Evolutionary conservation across 192 early-diverging fungal genomes (phyloP).

Genomic region (Paraglomus brasilianum): DNA sequence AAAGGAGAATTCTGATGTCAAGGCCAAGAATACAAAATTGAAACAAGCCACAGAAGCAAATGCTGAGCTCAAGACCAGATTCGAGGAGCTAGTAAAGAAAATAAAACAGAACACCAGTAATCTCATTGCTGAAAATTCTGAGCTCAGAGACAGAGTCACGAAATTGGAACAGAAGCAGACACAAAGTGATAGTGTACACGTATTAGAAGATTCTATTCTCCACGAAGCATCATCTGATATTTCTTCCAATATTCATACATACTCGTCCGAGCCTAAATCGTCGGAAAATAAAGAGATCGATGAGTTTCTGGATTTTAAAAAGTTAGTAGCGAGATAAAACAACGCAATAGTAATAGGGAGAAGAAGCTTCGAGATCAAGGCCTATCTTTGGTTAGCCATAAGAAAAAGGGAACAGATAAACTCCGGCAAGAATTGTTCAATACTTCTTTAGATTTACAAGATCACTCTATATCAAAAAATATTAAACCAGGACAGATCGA

Average conservation of each 20-base stretch:
- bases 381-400: conserved; percentile 21
- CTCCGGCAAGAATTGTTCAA: conserved; percentile 25
- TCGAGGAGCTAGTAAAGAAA: conserved; percentile 25
- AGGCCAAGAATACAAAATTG: conserved; percentile 6
- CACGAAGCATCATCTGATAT: conserved; percentile 28
- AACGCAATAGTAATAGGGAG: conserved; percentile 3
- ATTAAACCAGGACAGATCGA: conserved; percentile 22
- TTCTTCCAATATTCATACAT: conserved; percentile 28
- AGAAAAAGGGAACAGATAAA: conserved; percentile 25
- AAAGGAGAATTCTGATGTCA: background rate
- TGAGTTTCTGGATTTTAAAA: conserved; percentile 11
- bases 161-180: conserved; percentile 27
- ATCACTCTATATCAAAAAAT: conserved; percentile 22
- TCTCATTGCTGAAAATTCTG: conserved; percentile 10
- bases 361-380: conserved; percentile 19
- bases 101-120: conserved; percentile 14
- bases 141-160: conserved; percentile 18
- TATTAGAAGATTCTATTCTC: conserved; percentile 30
- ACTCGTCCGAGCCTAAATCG: conserved; percentile 9
- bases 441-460: conserved; percentile 17
- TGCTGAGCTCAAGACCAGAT: conserved; percentile 19
- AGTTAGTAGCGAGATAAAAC: conserved; percentile 19
- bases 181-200: conserved; percentile 10
- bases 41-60: conserved; percentile 20
- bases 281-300: conserved; percentile 1